A percentile compares a stretch with the other conserved stretches of the same genome.
phyloP scores from a whole-genome alignment of 257 asterid genomes.

The Scutellaria barbata region DNA sequence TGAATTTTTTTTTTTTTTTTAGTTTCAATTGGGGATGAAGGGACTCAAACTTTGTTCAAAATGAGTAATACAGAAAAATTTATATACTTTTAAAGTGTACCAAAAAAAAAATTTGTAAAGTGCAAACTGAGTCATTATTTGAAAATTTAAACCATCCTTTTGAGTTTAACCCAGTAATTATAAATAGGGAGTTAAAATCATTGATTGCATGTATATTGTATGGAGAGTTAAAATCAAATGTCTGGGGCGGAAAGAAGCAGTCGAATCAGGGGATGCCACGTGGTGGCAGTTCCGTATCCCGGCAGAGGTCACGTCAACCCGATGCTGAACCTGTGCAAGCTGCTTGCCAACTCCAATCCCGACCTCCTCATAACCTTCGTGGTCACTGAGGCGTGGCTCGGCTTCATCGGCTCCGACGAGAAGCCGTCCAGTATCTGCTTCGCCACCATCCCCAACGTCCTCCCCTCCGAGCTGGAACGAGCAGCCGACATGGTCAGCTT shows the following conservation, averaged over 20 bases:
- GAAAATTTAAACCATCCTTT: too few relatives aligned
- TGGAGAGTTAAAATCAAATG: slow-evolving; percentile 11
- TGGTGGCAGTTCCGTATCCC: slow-evolving; percentile 80
- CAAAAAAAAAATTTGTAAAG: too few relatives aligned
- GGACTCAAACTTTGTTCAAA: too few relatives aligned
- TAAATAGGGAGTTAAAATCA: too few relatives aligned
- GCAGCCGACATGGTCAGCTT: slow-evolving; percentile 59
- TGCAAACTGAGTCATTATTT: too few relatives aligned
- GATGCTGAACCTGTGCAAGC: slow-evolving; percentile 67
- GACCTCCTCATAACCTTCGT: slow-evolving; percentile 56
- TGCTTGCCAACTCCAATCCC: slow-evolving; percentile 39
- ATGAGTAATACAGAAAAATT: too few relatives aligned
- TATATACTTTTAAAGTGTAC: too few relatives aligned
- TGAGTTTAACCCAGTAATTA: too few relatives aligned
- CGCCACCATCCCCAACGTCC: slow-evolving; percentile 70
- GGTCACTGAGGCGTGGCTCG: slow-evolving; percentile 76
- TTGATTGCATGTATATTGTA: too few relatives aligned
- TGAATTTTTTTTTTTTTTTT: too few relatives aligned
- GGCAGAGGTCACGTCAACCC: slow-evolving; percentile 91
- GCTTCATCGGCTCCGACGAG: slow-evolving; percentile 57
- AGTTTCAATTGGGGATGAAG: too few relatives aligned
- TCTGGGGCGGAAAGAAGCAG: slow-evolving; percentile 27
- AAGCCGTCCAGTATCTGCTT: slow-evolving; percentile 52
- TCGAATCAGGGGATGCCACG: slow-evolving; percentile 45
- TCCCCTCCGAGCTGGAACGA: slow-evolving; percentile 63